Evolutionary conservation across 768 basidiomycete species (phyloP).

Genomic region (Chalciporus piperatus): DNA sequence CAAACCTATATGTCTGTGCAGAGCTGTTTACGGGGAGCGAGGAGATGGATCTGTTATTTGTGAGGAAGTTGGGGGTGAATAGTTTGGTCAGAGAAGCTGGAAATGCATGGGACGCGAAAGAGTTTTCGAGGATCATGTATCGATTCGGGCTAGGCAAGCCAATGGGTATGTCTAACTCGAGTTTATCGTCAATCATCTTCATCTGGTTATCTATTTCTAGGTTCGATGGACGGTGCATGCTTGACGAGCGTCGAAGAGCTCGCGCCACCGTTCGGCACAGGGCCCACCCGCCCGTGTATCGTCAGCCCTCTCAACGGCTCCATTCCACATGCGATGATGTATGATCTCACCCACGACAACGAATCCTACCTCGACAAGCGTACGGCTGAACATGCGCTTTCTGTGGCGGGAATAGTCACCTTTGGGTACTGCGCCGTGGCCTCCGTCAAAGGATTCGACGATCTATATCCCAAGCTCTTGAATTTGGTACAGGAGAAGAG

Average conservation of each 20-base stretch:
- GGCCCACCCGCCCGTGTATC: conserved; percentile 67
- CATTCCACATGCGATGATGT: conserved; percentile 87
- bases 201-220: conserved; percentile 31
- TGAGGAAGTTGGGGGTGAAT: conserved; percentile 89
- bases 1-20: conserved; percentile 93
- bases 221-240: conserved; percentile 93
- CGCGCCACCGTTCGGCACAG: conserved; percentile 78
- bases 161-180: conserved; percentile 53
- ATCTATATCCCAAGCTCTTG: conserved; percentile 92
- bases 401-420: conserved; percentile 88
- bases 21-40: conserved; percentile 97
- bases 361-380: conserved; percentile 89
- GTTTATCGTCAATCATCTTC: background rate
- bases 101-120: conserved; percentile 87
- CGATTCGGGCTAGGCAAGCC: conserved; percentile 91
- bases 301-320: conserved; percentile 85
- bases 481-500: conserved; percentile 85
- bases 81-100: conserved; percentile 93
- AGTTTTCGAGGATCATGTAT: conserved; percentile 85
- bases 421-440: conserved; percentile 89
- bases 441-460: conserved; percentile 96
- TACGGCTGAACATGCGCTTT: conserved; percentile 92
- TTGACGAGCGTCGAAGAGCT: conserved; percentile 75
- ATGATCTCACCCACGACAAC: conserved; percentile 97
- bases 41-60: conserved; percentile 90